Base-by-base conservation (phyloP, 441 rosid genomes). In the Pelargonium citronellum region DNA sequence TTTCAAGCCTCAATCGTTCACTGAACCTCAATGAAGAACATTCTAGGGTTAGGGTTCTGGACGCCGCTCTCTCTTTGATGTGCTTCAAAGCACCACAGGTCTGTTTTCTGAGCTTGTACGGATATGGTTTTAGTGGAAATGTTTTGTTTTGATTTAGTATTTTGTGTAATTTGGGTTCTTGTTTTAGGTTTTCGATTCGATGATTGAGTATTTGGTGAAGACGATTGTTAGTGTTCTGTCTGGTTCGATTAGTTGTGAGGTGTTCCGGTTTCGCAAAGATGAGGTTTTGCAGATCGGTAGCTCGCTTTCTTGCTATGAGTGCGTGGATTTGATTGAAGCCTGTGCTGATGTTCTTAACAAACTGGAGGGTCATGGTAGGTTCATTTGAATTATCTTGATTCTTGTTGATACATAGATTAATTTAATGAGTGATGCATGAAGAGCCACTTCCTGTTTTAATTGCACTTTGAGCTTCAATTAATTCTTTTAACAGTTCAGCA, bases 61-160 rank as follows among this genome's bases (percentile, higher is more conserved):
- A 90, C 66, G 77, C 91, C 1, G 81, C 85, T 47, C 77, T 89
- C 27, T 85, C 93, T 43, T 80, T 86, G 69, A 80, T 87, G 88
- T 82, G 91, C 86, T 87, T 89, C 85, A 85, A 78, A 66, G 86
- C 93, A 22, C 86, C 93, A 57, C 83, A 86, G 88, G 96, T 85
- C 46, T 51, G 73, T 65, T 17, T 61, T 34, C 10, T 60, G 0
- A 7, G 16, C 16, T 67, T 68, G n/a, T 49, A 39, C 37, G 37
- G 47, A 68, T 7, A 12, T 39, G 49, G 7, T 17, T 19, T 2
- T 66, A 44, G n/a, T 17, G 19, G 20, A 7, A 61, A 7, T 41
- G 1, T 47, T 15, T 11, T 51, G 5, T 12, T 15, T 67, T 57
- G 11, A 6, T 7, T 30, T 8, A 1, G 27, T 43, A 20, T 16